phyloP scores from a whole-genome alignment of 2,329 filamentous ascomycete species.

The Coniochaeta hoffmannii region DNA sequence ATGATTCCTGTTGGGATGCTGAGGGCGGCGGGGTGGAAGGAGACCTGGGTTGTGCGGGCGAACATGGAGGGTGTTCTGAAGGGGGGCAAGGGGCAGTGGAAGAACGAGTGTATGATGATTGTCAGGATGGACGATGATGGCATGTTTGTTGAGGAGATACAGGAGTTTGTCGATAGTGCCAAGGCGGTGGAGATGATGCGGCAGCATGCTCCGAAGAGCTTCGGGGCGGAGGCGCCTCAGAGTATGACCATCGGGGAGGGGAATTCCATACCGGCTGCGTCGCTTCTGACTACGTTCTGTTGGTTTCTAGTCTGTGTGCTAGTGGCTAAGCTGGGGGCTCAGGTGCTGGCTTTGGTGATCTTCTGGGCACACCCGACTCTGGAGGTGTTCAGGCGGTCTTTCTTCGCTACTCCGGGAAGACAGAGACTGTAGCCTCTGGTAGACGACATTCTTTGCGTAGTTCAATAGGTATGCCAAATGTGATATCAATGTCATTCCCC shows the following conservation, averaged over 20 bases:
- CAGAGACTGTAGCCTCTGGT: not conserved
- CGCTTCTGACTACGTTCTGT: not conserved
- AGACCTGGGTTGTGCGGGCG: slow-evolving; percentile 27
- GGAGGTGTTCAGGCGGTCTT: not conserved
- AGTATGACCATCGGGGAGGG: not conserved
- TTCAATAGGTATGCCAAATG: too few relatives aligned
- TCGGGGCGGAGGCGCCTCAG: slow-evolving; percentile 5
- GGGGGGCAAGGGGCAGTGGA: slow-evolving; percentile 15
- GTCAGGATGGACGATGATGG: slow-evolving; percentile 20
- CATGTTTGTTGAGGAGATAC: slow-evolving; percentile 16
- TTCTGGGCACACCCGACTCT: not conserved
- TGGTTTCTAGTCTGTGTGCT: not conserved
- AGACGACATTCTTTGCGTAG: too few relatives aligned
- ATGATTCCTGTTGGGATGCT: slow-evolving; percentile 28
- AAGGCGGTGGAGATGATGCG: slow-evolving; percentile 28
- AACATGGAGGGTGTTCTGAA: slow-evolving; percentile 25
- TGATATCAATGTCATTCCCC: too few relatives aligned
- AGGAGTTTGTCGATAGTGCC: slow-evolving; percentile 34
- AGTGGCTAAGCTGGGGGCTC: not conserved
- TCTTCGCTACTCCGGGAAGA: not conserved
- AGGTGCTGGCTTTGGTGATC: not conserved
- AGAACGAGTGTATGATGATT: slow-evolving; percentile 26
- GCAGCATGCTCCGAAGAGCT: slow-evolving; percentile 20
- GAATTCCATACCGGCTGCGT: not conserved
- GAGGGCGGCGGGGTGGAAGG: slow-evolving; percentile 18